phyloP scores from a whole-genome alignment of 2,329 filamentous ascomycete species.

The Colletotrichum spaethianum region DNA sequence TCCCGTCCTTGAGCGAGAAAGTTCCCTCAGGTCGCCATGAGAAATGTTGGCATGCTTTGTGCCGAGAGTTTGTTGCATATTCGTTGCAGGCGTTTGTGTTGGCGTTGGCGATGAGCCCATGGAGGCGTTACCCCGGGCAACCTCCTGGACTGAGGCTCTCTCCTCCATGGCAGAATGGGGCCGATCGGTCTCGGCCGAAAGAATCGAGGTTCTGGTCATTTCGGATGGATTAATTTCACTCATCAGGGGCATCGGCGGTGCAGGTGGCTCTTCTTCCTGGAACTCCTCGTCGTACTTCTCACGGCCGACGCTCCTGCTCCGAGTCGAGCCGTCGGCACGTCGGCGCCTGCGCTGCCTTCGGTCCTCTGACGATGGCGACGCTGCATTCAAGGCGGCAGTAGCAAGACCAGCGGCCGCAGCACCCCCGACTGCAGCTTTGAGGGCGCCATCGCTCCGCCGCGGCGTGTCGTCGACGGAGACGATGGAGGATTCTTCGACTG shows the following conservation, averaged over 20 bases:
- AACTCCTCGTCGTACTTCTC: slow-evolving; percentile 65
- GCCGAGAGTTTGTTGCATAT: slow-evolving; percentile 73
- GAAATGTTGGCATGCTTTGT: slow-evolving; percentile 77
- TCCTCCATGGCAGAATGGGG: slow-evolving; percentile 78
- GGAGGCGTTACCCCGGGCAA: slow-evolving; percentile 68
- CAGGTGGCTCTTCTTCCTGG: slow-evolving; percentile 70
- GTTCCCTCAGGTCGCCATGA: slow-evolving; percentile 69
- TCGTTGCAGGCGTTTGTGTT: slow-evolving; percentile 65
- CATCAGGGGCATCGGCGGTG: slow-evolving; percentile 87
- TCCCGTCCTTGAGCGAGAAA: slow-evolving; percentile 57
- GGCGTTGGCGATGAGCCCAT: slow-evolving; percentile 77
- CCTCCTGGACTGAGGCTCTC: slow-evolving; percentile 73
- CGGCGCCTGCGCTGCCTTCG: slow-evolving; percentile 67
- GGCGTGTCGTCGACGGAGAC: slow-evolving; percentile 61
- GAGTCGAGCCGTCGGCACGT: slow-evolving; percentile 62
- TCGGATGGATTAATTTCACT: slow-evolving; percentile 91
- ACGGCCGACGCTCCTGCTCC: slow-evolving; percentile 59
- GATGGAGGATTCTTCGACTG: slow-evolving; percentile 55
- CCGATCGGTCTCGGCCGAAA: slow-evolving; percentile 84
- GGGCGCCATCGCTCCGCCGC: slow-evolving; percentile 58
- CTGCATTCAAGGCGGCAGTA: slow-evolving; percentile 54
- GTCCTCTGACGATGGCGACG: slow-evolving; percentile 63
- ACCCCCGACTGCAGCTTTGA: slow-evolving; percentile 62
- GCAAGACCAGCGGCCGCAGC: slow-evolving; percentile 57
- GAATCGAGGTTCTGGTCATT: slow-evolving; percentile 87